Evolutionary conservation across 345 rosid species (phyloP).

Genomic region (Salix koriyanagi): DNA sequence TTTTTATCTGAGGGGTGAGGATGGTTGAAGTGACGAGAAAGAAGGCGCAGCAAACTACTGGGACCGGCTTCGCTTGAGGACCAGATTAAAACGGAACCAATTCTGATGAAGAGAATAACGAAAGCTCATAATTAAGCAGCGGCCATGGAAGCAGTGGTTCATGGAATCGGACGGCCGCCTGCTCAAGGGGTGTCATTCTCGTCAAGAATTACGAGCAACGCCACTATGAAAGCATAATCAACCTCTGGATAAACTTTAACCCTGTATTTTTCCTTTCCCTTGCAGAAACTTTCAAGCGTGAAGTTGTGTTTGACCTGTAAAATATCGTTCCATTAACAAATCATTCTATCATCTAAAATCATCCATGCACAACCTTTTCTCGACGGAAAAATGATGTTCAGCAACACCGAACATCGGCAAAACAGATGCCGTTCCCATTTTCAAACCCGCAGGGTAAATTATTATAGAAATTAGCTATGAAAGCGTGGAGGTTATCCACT

Average conservation of each 20-base stretch:
- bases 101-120: neutral
- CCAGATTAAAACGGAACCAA: neutral
- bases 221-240: constrained; percentile 66
- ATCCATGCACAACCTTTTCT: neutral
- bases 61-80: no score
- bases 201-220: constrained; percentile 58
- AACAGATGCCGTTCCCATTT: neutral
- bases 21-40: no score
- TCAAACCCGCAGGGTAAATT: neutral
- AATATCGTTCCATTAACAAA: neutral
- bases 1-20: no score
- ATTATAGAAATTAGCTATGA: neutral
- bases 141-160: neutral
- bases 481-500: neutral
- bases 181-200: constrained; percentile 38
- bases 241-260: constrained; percentile 69
- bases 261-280: constrained; percentile 54
- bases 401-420: neutral
- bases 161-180: neutral
- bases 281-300: constrained; percentile 60
- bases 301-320: constrained; percentile 50
- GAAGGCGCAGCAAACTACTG: no score
- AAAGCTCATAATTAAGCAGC: neutral
- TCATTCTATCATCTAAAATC: neutral
- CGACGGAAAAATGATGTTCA: neutral